phyloP scores from a whole-genome alignment of 148 eudicot species.

The Drosera capensis region DNA sequence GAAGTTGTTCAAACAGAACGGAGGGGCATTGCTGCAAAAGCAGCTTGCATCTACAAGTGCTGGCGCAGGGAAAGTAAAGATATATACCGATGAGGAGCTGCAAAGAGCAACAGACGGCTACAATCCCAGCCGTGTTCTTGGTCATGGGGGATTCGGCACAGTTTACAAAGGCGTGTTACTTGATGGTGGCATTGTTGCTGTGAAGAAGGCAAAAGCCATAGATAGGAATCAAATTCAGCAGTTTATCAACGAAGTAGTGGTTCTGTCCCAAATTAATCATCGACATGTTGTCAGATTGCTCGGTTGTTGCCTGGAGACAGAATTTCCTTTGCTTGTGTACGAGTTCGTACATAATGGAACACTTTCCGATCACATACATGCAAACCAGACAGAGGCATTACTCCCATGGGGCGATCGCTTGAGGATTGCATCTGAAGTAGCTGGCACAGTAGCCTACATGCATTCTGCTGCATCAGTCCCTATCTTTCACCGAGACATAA shows the following conservation, averaged over 20 bases:
- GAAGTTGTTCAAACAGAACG: background rate
- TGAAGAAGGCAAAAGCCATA: background rate
- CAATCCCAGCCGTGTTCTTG: background rate
- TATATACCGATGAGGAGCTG: background rate
- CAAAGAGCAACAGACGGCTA: background rate
- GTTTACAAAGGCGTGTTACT: background rate
- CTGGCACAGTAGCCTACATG: background rate
- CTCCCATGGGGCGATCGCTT: background rate
- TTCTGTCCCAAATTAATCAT: background rate
- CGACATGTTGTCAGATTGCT: background rate
- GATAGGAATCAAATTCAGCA: background rate
- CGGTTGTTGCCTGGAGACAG: background rate
- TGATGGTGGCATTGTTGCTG: background rate
- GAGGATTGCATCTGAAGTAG: background rate
- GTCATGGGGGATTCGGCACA: background rate
- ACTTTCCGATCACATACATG: background rate
- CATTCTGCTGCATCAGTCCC: conserved; percentile 1
- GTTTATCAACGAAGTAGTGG: conserved; percentile 1
- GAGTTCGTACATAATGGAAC: conserved; percentile 1
- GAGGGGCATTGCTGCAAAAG: background rate
- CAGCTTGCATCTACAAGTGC: background rate
- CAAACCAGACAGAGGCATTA: background rate
- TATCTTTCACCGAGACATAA: conserved; percentile 1
- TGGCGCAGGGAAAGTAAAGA: background rate
- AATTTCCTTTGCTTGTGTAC: conserved; percentile 1